Conservation (phyloP, 1,284 basidiomycete genomes). For the Tilletiaria anomala region DNA sequence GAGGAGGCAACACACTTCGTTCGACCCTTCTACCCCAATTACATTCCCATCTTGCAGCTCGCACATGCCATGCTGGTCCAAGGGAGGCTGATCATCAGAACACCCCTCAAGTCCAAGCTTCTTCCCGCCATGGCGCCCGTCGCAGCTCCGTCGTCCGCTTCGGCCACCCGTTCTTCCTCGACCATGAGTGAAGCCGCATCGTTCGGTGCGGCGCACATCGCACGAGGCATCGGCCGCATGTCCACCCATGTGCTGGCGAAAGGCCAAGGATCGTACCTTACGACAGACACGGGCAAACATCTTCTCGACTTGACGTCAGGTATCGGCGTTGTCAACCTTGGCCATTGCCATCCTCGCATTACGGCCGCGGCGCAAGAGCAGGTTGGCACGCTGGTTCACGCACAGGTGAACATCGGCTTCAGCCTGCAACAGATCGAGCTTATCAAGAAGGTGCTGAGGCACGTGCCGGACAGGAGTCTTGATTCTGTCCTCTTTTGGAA, state of each 20-base stretch:
- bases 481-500: conserved; percentile 73
- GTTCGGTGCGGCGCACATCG: conserved; percentile 29
- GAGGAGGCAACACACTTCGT: no score
- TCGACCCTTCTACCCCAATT: no score
- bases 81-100: no score
- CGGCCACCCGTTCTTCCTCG: no score
- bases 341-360: conserved; percentile 35
- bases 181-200: no score
- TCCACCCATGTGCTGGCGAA: conserved; percentile 25
- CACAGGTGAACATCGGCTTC: conserved; percentile 35
- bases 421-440: conserved; percentile 22
- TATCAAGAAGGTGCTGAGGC: conserved; percentile 20
- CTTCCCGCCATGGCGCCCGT: no score
- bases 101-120: no score
- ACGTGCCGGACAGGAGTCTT: conserved; percentile 68
- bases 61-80: no score
- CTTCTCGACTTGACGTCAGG: conserved; percentile 35
- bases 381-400: conserved; percentile 32
- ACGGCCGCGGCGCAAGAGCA: conserved; percentile 30
- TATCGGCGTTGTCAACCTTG: conserved; percentile 35
- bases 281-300: conserved; percentile 21
- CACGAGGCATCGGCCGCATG: conserved; percentile 30
- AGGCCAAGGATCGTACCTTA: conserved; percentile 25
- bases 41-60: no score
- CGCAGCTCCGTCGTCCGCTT: no score